A percentile compares a stretch with the other conserved stretches of the same genome.
These are phyloP conservation scores for Solanum appendiculatum DNA, from an alignment of 257 asterid species.

Conservation along the genomic window DNA sequence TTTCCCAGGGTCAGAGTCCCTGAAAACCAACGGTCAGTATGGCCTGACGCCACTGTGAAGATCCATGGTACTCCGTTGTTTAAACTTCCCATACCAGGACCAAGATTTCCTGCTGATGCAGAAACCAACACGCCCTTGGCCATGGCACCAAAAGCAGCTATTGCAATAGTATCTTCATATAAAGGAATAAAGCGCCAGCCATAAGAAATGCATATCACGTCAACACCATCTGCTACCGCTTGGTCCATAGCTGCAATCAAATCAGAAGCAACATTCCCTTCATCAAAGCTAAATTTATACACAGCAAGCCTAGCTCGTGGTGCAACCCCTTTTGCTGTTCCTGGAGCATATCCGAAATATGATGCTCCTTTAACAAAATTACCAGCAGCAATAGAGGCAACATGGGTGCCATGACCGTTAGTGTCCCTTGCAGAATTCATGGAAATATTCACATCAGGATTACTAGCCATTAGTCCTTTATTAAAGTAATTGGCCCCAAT, in stretches of 20 bases:
- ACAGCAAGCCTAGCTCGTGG: constrained; percentile 1
- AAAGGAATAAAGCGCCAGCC: not conserved
- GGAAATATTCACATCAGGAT: not conserved
- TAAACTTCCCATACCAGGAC: not conserved
- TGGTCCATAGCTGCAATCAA: constrained; percentile 17
- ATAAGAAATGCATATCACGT: not conserved
- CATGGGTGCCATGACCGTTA: constrained; percentile 5
- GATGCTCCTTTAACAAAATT: not conserved
- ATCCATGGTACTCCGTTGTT: constrained; percentile 39
- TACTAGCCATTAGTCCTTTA: not conserved
- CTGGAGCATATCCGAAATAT: constrained; percentile 5
- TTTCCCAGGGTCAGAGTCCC: constrained; percentile 25
- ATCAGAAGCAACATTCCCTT: constrained; percentile 10
- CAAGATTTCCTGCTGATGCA: constrained; percentile 23
- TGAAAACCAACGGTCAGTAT: constrained; percentile 16
- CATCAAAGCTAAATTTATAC: constrained; percentile 4
- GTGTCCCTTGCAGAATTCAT: constrained; percentile 7
- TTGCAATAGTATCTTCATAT: constrained; percentile 14
- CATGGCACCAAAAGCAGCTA: constrained; percentile 41
- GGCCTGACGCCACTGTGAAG: constrained; percentile 24
- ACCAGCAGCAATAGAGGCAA: constrained; percentile 6
- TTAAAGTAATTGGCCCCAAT: constrained; percentile 6
- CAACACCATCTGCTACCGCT: constrained; percentile 12
- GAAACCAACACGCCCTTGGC: constrained; percentile 34
- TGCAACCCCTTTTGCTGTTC: constrained; percentile 10